Base-by-base conservation (phyloP, 2,329 filamentous ascomycete genomes). In the Colletotrichum viniferum region DNA sequence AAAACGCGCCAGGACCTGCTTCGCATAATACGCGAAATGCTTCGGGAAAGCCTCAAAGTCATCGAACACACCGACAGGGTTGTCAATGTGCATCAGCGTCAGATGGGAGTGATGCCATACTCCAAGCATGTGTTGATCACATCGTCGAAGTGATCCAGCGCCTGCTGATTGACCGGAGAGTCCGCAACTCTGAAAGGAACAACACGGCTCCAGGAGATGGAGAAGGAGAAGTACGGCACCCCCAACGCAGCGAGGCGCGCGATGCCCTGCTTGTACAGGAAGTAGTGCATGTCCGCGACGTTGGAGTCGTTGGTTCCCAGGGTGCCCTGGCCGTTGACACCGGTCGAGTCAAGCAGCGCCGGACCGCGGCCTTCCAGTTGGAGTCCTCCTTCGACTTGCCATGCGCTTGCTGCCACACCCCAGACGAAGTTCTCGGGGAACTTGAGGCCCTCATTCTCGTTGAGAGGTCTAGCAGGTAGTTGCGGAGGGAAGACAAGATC, bases 211-310 rank as follows among this genome's bases (percentile, higher is more conserved):
- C 89, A 90, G 0, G 87, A 81, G 69, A 90, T 88, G 5, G 86
- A 88, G 76, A 90, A 90, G 4, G 87, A 87, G 79, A 89, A 90
- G 64, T 89, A 86, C 60, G 85, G 85, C 10, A 89, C 84, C 0
- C 89, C 89, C 80, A 91, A 85, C 4, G 87, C 84, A 1, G 88
- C 88, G 10, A 90, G 83, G 0, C 88, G 85, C 73, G 87, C 88
- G 58, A 91, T 89, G 56, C 90, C 88, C 80, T 90, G 89, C 79
- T 90, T 90, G 78, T 90, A 91, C 9, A 89, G 80, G 75, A 89
- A 90, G 78, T 90, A 90, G 71, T 90, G 86, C 80, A 89, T 87
- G 56, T 87, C 88, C 4, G 86, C 86, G 43, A 84, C 81, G 69
- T 85, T 71, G 12, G 69, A 83, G 32, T 80, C 74, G 58, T 85